These are phyloP conservation scores for Trametes pubescens DNA, from an alignment of 1,284 basidiomycete genomes.

Conservation along the genomic window DNA sequence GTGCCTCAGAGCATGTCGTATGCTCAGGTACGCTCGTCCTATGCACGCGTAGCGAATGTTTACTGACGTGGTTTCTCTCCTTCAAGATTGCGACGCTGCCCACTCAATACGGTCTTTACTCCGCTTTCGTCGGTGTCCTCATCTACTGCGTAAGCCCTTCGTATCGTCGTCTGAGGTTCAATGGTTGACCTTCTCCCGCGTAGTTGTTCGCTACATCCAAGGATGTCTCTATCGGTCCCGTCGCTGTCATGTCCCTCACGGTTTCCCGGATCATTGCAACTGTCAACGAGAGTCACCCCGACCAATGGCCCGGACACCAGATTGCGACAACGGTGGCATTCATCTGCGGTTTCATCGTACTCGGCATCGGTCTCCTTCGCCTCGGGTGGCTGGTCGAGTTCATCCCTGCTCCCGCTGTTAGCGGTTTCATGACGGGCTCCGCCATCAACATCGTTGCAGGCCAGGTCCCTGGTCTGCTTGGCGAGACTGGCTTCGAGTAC, in stretches of 20 bases:
- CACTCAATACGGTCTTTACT: slow-evolving; percentile 93
- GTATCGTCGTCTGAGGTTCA: slow-evolving; percentile 29
- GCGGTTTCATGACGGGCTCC: slow-evolving; percentile 93
- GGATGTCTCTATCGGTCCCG: slow-evolving; percentile 95
- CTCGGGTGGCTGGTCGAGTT: slow-evolving; percentile 97
- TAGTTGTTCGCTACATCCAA: slow-evolving; percentile 94
- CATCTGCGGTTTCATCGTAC: slow-evolving; percentile 92
- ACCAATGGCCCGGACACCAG: slow-evolving; percentile 66
- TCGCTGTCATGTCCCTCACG: slow-evolving; percentile 97
- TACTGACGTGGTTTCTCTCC: slow-evolving; percentile 23
- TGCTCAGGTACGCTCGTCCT: slow-evolving; percentile 57
- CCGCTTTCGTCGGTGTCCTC: slow-evolving; percentile 90
- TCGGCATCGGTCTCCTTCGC: slow-evolving; percentile 91
- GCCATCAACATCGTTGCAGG: slow-evolving; percentile 89
- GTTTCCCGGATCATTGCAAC: slow-evolving; percentile 83
- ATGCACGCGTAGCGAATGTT: not conserved
- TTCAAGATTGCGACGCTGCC: slow-evolving; percentile 86
- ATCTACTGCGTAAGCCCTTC: slow-evolving; percentile 74
- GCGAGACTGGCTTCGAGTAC: slow-evolving; percentile 83
- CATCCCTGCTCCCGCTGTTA: slow-evolving; percentile 91
- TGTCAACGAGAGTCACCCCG: slow-evolving; percentile 62
- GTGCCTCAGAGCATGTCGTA: slow-evolving; percentile 92
- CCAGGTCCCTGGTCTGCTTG: slow-evolving; percentile 88
- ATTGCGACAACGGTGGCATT: slow-evolving; percentile 92
- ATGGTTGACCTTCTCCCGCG: slow-evolving; percentile 18